Evolutionary conservation across 257 asterid genomes (phyloP).

Genomic region (Scutellaria baicalensis): DNA sequence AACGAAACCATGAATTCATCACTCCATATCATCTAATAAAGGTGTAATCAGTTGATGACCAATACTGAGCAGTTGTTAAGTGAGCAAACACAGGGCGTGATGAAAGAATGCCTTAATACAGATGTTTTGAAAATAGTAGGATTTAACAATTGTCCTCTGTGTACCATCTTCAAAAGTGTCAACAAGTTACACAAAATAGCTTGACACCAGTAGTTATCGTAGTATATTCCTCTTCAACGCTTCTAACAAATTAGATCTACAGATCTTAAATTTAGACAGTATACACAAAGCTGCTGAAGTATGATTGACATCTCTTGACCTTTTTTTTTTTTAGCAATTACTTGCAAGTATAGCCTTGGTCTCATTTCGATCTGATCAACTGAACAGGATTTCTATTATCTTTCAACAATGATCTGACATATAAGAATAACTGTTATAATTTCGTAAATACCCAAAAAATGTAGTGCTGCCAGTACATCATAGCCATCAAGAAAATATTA

Average conservation of each 20-base stretch:
- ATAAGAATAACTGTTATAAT: neutral
- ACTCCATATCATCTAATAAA: neutral
- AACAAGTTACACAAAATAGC: neutral
- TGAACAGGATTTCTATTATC: neutral
- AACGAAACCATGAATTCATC: too few species aligned
- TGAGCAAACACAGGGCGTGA: neutral
- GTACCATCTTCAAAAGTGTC: neutral
- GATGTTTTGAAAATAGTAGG: neutral
- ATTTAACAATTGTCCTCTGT: neutral
- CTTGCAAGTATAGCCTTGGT: neutral
- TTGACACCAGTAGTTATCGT: neutral
- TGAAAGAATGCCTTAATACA: neutral
- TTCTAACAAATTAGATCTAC: neutral
- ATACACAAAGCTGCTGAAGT: neutral
- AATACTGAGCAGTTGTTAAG: neutral
- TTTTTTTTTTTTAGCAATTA: neutral
- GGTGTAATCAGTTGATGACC: neutral
- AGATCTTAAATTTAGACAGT: neutral
- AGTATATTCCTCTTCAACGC: neutral
- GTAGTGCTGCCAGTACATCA: neutral
- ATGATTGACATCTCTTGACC: neutral
- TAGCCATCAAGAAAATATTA: neutral
- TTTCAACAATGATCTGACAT: neutral
- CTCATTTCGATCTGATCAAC: neutral
- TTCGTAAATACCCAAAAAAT: neutral